Base-by-base conservation (phyloP, 495 filamentous ascomycete genomes). In the Penicillium roqueforti region DNA sequence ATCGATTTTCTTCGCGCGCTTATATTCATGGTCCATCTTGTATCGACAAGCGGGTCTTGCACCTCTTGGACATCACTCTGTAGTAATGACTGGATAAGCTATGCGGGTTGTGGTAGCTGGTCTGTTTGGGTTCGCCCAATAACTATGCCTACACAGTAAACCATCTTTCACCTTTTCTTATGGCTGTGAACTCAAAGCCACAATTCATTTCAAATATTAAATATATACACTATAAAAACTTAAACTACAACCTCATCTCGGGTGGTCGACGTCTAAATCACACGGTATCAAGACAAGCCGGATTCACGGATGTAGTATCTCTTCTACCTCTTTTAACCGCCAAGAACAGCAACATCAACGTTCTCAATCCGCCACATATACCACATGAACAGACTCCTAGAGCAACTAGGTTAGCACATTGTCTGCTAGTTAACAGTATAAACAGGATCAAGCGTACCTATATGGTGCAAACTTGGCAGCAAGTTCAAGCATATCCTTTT, bases 321-420 rank as follows among this genome's bases (percentile, higher is more conserved):
- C 13, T 34, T 22, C 20, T 14, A 22, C 13, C 3, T 2, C 22
- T 1, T 44, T 68, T 54, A 71, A 31, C 60, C 46, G 55, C 81
- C 79, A 71, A 90, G 68, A 34, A 83, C 82, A 43, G 80, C 80
- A 8, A 92, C 66, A 71, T 93, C 83, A 3, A 89, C 88, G 58
- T 87, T 81, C 62, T 87, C 86, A 14, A 91, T 80, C 46, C 84
- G 76, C 92, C 92, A 97, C 88, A 95, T 92, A 68, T 91, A 92
- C 88, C 88, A 95, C 86, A 88, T 88, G 48, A 87, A 89, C 16
- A 89, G 66, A 61, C 79, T 86, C 65, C 86, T 86, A 51, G 11
- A 42, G 47, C 22, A 20, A n/a, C 4, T 37, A 51, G 31, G 32
- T 62, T 16, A 64, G 55, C 47, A 50, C 23, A 6, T 13, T 34